Evolutionary conservation across 306 rosid species (phyloP).

Genomic region (Bauhinia variegata): DNA sequence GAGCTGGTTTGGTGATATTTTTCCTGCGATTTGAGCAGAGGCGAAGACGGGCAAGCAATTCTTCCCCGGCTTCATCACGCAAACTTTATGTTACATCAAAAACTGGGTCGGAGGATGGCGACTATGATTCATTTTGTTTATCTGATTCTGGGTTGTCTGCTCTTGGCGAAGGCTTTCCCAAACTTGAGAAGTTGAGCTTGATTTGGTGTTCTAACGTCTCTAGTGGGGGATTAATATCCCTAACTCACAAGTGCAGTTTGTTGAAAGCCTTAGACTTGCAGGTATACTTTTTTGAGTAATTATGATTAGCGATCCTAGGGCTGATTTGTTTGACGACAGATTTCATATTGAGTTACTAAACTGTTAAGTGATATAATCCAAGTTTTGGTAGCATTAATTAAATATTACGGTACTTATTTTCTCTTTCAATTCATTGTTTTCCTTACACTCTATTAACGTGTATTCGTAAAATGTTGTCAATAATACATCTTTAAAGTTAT

Average conservation of each 20-base stretch:
- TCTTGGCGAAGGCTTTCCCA: constrained; percentile 76
- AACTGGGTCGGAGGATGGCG: constrained; percentile 49
- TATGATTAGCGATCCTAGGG: neutral
- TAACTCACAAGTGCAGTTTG: constrained; percentile 57
- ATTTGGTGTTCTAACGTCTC: constrained; percentile 89
- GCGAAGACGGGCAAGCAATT: constrained; percentile 46
- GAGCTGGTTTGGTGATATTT: constrained; percentile 4
- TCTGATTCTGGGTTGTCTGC: constrained; percentile 75
- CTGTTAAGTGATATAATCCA: neutral
- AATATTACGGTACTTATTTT: constrained; percentile 10
- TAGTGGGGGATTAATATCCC: constrained; percentile 62
- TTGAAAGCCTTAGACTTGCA: constrained; percentile 87
- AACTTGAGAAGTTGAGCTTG: constrained; percentile 76
- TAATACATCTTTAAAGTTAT: too few relatives aligned
- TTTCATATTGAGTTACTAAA: neutral
- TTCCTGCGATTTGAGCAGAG: constrained; percentile 39
- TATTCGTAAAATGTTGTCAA: constrained; percentile 7
- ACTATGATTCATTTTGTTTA: constrained; percentile 53
- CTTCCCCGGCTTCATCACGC: constrained; percentile 32
- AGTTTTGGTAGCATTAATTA: constrained; percentile 18
- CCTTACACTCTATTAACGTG: constrained; percentile 9
- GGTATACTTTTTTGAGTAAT: constrained; percentile 45
- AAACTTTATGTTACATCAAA: constrained; percentile 39
- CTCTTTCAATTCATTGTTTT: constrained; percentile 17
- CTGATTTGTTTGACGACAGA: neutral